phyloP scores from a whole-genome alignment of 768 basidiomycete genomes.

The Melanogaster broomeanus region DNA sequence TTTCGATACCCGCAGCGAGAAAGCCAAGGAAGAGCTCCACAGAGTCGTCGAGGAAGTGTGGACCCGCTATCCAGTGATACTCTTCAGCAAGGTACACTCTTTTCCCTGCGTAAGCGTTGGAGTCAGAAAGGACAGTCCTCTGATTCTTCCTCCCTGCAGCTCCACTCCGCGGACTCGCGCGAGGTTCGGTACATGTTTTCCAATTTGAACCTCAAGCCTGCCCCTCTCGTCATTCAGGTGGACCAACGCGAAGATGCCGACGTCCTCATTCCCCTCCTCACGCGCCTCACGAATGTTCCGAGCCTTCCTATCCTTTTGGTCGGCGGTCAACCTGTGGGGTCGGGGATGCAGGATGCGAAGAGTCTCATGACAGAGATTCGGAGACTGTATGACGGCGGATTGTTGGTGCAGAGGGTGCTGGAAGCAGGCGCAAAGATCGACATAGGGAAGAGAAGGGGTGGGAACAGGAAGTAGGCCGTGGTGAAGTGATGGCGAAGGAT shows the following conservation, averaged over 20 bases:
- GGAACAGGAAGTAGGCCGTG: conserved; percentile 27
- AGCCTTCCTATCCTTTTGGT: conserved; percentile 70
- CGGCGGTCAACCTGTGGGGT: conserved; percentile 59
- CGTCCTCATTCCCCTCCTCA: conserved; percentile 61
- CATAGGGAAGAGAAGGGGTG: conserved; percentile 54
- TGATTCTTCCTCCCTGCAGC: conserved; percentile 35
- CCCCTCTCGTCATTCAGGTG: conserved; percentile 68
- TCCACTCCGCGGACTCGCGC: conserved; percentile 63
- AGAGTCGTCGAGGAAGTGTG: conserved; percentile 67
- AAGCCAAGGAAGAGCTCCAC: conserved; percentile 60
- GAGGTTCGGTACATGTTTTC: conserved; percentile 64
- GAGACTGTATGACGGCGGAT: conserved; percentile 48
- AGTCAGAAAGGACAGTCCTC: conserved; percentile 5
- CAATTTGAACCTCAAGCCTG: conserved; percentile 57
- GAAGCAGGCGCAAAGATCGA: conserved; percentile 61
- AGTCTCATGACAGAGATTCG: conserved; percentile 48
- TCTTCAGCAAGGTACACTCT: conserved; percentile 65
- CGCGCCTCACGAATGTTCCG: conserved; percentile 54
- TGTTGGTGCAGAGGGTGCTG: conserved; percentile 49
- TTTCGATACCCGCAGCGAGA: conserved; percentile 72
- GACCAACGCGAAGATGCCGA: conserved; percentile 72
- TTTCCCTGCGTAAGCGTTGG: conserved; percentile 2
- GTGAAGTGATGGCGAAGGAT: not conserved
- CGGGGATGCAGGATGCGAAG: conserved; percentile 16
- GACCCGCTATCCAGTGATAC: conserved; percentile 70